A percentile compares a stretch with the other conserved stretches of the same genome.
Conservation (phyloP, 2,329 filamentous ascomycete genomes). For the Whalleya microplaca region DNA sequence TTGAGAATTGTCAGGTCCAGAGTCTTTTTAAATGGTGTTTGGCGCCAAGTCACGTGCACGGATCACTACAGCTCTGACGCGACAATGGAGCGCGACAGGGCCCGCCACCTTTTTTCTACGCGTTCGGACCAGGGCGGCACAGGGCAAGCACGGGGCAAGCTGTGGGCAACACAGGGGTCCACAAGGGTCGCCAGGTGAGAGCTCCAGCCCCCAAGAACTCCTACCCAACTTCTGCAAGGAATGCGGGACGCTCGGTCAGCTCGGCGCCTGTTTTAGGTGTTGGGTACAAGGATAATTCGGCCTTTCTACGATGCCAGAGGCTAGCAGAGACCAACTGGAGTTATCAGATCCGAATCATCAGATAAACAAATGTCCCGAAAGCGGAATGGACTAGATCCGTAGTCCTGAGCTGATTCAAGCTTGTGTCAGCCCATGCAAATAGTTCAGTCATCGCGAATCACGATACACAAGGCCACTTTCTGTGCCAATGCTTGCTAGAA, state of each 20-base stretch:
- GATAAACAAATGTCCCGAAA: constrained; percentile 21
- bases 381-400: constrained; percentile 14
- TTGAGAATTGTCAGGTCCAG: constrained; percentile 22
- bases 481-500: not conserved
- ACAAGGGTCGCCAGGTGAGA: not conserved
- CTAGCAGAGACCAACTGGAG: constrained; percentile 7
- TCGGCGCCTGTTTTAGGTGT: constrained; percentile 17
- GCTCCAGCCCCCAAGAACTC: constrained; percentile 10
- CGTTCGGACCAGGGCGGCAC: no score
- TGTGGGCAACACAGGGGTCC: no score
- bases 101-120: constrained; percentile 33
- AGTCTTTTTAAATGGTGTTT: constrained; percentile 32
- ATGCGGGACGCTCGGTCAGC: constrained; percentile 14
- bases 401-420: constrained; percentile 24
- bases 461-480: constrained; percentile 1
- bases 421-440: constrained; percentile 20
- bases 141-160: no score
- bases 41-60: constrained; percentile 35
- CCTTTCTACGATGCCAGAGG: not conserved
- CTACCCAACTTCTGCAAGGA: constrained; percentile 4
- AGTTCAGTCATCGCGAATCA: constrained; percentile 19
- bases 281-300: constrained; percentile 19
- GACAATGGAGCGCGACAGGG: constrained; percentile 25
- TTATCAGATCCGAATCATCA: constrained; percentile 28
- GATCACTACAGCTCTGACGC: constrained; percentile 20